A percentile compares a stretch with the other conserved stretches of the same genome.
phyloP scores from a whole-genome alignment of 2,329 filamentous ascomycete species.

The Bertia moriformis region DNA sequence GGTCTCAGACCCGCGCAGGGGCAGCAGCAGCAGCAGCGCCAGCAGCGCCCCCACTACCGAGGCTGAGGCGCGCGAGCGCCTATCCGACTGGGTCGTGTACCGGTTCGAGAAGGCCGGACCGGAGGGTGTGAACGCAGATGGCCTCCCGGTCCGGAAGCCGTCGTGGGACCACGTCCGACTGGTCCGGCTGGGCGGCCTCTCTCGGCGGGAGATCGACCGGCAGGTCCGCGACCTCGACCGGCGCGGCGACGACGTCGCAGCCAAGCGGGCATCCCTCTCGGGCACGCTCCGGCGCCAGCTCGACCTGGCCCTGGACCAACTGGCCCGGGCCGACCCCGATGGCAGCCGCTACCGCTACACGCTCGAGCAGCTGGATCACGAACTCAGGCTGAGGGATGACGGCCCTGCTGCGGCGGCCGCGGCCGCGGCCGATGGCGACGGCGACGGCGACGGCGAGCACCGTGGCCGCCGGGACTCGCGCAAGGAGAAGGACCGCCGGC shows the following conservation, averaged over 20 bases:
- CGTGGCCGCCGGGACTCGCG: constrained; percentile 6
- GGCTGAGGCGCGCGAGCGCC: constrained; percentile 18
- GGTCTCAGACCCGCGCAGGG: neutral
- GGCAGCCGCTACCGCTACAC: constrained; percentile 21
- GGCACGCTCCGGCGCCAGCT: constrained; percentile 24
- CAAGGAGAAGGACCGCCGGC: neutral
- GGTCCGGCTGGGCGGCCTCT: constrained; percentile 16
- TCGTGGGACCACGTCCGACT: constrained; percentile 24
- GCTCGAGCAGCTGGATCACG: constrained; percentile 28
- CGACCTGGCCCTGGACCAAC: constrained; percentile 17
- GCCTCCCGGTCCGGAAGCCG: constrained; percentile 12
- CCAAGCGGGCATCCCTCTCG: constrained; percentile 22
- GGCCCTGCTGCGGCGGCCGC: constrained; percentile 4
- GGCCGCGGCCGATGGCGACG: neutral
- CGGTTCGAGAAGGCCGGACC: constrained; percentile 23
- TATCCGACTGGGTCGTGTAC: constrained; percentile 23
- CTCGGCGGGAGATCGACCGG: constrained; percentile 18
- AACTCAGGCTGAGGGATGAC: constrained; percentile 13
- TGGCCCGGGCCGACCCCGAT: constrained; percentile 19
- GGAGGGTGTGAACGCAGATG: constrained; percentile 19
- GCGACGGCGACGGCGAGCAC: constrained; percentile 5
- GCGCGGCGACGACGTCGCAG: constrained; percentile 12
- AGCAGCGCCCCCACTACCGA: constrained; percentile 22
- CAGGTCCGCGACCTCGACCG: constrained; percentile 21
- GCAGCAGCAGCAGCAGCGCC: constrained; percentile 9